phyloP scores from a whole-genome alignment of 1,284 basidiomycete species.

The Coriolopsis trogii region DNA sequence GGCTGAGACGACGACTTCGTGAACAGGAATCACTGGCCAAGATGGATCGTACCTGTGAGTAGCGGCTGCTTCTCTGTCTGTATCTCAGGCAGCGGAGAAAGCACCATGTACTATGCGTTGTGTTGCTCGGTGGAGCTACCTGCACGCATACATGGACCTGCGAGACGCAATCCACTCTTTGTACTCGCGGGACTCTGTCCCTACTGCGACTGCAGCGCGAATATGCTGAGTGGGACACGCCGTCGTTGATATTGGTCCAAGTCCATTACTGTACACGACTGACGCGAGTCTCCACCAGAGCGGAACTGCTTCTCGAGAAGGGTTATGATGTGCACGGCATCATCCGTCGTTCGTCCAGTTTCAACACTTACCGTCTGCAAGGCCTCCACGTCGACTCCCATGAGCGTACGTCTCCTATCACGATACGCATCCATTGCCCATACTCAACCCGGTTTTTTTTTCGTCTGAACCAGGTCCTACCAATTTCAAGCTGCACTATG shows the following conservation, averaged over 20 bases:
- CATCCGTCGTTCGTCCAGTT: conserved; percentile 91
- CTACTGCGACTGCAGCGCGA: too few relatives aligned
- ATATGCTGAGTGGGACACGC: too few relatives aligned
- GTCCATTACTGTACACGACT: too few relatives aligned
- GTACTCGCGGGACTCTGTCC: too few relatives aligned
- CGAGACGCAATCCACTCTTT: too few relatives aligned
- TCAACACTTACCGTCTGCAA: conserved; percentile 91
- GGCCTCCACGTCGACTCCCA: conserved; percentile 89
- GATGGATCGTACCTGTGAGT: conserved; percentile 88
- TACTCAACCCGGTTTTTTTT: too few relatives aligned
- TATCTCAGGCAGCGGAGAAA: not conserved
- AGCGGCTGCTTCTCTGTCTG: not conserved
- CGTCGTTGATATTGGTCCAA: too few relatives aligned
- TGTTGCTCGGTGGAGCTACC: too few relatives aligned
- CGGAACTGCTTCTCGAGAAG: conserved; percentile 82
- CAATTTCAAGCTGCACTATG: conserved; percentile 89
- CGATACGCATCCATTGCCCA: too few relatives aligned
- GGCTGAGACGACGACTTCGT: conserved; percentile 1
- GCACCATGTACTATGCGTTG: too few relatives aligned
- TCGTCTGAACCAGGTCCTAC: conserved; percentile 52
- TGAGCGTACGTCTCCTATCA: conserved; percentile 66
- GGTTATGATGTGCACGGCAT: conserved; percentile 93
- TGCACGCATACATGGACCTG: too few relatives aligned
- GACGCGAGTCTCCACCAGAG: too few relatives aligned
- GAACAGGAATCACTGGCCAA: conserved; percentile 86